Evolutionary conservation across 2,329 filamentous ascomycete species (phyloP).

Genomic region (Davidsoniella virescens): DNA sequence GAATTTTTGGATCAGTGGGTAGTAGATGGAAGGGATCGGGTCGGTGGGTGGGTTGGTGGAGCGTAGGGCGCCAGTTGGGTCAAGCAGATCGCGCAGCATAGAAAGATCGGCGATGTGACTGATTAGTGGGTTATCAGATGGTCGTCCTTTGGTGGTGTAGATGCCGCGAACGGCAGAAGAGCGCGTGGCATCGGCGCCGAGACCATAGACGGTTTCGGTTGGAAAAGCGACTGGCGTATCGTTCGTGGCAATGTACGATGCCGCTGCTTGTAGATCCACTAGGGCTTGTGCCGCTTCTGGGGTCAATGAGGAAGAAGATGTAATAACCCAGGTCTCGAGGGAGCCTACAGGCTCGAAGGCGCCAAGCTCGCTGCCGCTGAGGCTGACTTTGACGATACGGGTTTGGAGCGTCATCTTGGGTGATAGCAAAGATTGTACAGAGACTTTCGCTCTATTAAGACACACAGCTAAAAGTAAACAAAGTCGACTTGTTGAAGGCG

Average conservation of each 20-base stretch:
- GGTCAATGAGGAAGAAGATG: slow-evolving; percentile 15
- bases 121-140: slow-evolving; percentile 89
- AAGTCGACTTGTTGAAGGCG: background rate
- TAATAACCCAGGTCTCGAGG: slow-evolving; percentile 27
- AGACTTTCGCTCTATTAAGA: slow-evolving; percentile 1
- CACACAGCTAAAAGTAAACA: background rate
- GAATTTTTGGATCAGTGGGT: slow-evolving; percentile 60
- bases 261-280: slow-evolving; percentile 43
- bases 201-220: slow-evolving; percentile 92
- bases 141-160: slow-evolving; percentile 75
- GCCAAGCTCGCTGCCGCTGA: slow-evolving; percentile 19
- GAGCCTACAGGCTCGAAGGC: slow-evolving; percentile 20
- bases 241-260: slow-evolving; percentile 44
- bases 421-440: background rate
- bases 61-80: slow-evolving; percentile 16
- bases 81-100: slow-evolving; percentile 53
- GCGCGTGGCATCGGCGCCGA: slow-evolving; percentile 89
- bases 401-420: slow-evolving; percentile 22
- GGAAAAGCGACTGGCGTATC: slow-evolving; percentile 82
- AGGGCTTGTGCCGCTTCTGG: slow-evolving; percentile 19
- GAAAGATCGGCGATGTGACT: slow-evolving; percentile 71
- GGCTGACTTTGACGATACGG: slow-evolving; percentile 22
- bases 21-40: slow-evolving; percentile 57
- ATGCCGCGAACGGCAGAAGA: slow-evolving; percentile 77
- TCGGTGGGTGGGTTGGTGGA: slow-evolving; percentile 18